Base-by-base conservation (phyloP, 208 protist genomes). In the Trypanosomatidae sp. region DNA sequence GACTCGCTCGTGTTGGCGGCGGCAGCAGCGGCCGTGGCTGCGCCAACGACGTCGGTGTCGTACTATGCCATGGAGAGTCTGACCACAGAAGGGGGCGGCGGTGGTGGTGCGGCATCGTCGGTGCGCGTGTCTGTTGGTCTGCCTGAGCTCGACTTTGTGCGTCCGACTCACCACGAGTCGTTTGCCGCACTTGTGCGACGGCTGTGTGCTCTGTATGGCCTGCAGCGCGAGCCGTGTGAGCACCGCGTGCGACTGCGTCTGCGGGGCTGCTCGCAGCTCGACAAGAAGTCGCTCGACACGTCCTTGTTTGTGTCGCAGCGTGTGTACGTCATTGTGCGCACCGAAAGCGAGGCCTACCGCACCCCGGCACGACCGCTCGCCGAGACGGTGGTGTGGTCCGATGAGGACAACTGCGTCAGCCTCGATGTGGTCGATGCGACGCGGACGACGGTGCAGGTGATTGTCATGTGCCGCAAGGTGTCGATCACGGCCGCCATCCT, bases 251-350 rank as follows among this genome's bases (percentile, higher is more conserved):
- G 48, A 19, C 33, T 92, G 49, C 46, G 56, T 20, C 57, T 88
- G 5, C 64, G 84, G 3, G 78, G 78, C 28, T 80, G 73, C 49
- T 77, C 70, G n/a, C 59, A 71, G 52, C 42, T 90, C 33, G 56
- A 81, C 32, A 63, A 63, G 38, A 56, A 61, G 3, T 33, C 28
- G 23, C 56, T 59, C 54, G 74, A 78, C 47, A 58, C 40, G 33
- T 71, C 61, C 3, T 35, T 76, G 6, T 28, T 81, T 41, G 67
- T 48, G 44, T 85, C 71, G 13, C 56, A 81, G 57, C 48, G 60
- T 2, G 49, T 86, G 35, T 72, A 65, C 24, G 65, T 77, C 15
- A 66, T 87, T 15, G 32, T 86, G 28, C 78, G 83, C 38, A 83
- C 72, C 28, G 53, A 56, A 7, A 30, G 20, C n/a, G 66, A 88